Evolutionary conservation across 768 basidiomycete genomes (phyloP).

Genomic region (Naematelia aurantialba): DNA sequence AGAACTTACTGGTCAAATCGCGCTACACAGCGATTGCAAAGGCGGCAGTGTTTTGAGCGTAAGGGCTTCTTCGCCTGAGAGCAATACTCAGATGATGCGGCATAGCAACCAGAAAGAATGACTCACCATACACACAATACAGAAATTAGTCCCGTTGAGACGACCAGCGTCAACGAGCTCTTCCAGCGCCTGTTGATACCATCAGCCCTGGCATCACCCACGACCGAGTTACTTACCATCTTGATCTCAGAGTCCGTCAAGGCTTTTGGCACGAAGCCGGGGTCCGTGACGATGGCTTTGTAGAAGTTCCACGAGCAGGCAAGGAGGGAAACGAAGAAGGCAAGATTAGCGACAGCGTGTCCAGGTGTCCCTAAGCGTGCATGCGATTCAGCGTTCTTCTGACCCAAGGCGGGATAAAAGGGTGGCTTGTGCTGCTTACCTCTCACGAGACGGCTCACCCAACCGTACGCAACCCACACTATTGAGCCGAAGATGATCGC

Average conservation of each 20-base stretch:
- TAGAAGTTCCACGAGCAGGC: constrained; percentile 86
- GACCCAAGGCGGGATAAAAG: no score
- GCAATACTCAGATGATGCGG: background rate
- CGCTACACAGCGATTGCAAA: constrained; percentile 83
- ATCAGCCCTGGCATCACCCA: background rate
- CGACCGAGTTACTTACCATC: constrained; percentile 58
- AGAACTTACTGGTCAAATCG: constrained; percentile 82
- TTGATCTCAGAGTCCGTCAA: constrained; percentile 79
- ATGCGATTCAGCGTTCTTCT: background rate
- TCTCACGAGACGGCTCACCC: constrained; percentile 71
- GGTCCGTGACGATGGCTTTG: constrained; percentile 79
- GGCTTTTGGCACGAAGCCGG: constrained; percentile 79
- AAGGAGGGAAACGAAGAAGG: constrained; percentile 66
- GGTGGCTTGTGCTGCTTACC: constrained; percentile 54
- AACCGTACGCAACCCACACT: constrained; percentile 79
- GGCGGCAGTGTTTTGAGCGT: constrained; percentile 89
- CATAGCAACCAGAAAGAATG: background rate
- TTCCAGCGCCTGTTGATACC: constrained; percentile 67
- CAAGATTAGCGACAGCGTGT: constrained; percentile 69
- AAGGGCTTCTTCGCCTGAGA: constrained; percentile 76
- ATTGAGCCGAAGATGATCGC: constrained; percentile 82
- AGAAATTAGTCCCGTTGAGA: constrained; percentile 93
- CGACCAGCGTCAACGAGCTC: constrained; percentile 81
- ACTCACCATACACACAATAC: constrained; percentile 86
- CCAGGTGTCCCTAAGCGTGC: constrained; percentile 65